Conservation (phyloP, 2,329 filamentous ascomycete species). For the Ophiosphaerella narmari region DNA sequence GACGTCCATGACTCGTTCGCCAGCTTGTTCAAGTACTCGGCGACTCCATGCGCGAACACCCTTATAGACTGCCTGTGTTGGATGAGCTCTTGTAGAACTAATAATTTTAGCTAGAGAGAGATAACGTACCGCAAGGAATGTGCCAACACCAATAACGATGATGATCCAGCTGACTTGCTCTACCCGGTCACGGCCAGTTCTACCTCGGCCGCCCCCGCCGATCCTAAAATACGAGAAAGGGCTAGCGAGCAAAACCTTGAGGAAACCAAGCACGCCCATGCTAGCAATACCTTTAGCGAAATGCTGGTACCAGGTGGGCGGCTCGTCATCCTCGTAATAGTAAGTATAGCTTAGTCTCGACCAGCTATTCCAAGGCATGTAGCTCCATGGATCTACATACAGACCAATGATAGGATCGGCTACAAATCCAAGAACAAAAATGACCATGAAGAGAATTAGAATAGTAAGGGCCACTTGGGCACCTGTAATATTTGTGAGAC, state of each 20-base stretch:
- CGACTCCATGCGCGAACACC: constrained; percentile 75
- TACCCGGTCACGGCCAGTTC: constrained; percentile 74
- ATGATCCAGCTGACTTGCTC: constrained; percentile 80
- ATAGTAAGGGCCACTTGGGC: constrained; percentile 74
- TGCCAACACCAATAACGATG: constrained; percentile 77
- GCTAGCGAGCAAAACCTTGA: constrained; percentile 76
- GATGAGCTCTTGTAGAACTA: constrained; percentile 14
- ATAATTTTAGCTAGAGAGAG: too few species aligned
- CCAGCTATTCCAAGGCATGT: constrained; percentile 42
- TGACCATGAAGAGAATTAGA: constrained; percentile 68
- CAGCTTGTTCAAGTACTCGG: constrained; percentile 73
- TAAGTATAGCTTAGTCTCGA: constrained; percentile 22
- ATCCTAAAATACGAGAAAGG: constrained; percentile 77
- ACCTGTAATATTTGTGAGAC: constrained; percentile 35
- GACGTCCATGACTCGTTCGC: constrained; percentile 84
- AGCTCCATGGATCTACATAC: constrained; percentile 73
- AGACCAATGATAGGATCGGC: constrained; percentile 91
- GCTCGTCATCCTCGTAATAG: constrained; percentile 41
- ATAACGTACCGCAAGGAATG: constrained; percentile 72
- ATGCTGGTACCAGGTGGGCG: constrained; percentile 75
- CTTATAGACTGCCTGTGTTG: constrained; percentile 74
- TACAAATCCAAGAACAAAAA: constrained; percentile 87
- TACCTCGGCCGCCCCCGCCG: constrained; percentile 60
- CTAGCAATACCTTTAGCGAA: constrained; percentile 90
- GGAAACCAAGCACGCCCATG: constrained; percentile 80